Evolutionary conservation across 1,284 basidiomycete species (phyloP).

Genomic region (Rhodotorula glutinis): DNA sequence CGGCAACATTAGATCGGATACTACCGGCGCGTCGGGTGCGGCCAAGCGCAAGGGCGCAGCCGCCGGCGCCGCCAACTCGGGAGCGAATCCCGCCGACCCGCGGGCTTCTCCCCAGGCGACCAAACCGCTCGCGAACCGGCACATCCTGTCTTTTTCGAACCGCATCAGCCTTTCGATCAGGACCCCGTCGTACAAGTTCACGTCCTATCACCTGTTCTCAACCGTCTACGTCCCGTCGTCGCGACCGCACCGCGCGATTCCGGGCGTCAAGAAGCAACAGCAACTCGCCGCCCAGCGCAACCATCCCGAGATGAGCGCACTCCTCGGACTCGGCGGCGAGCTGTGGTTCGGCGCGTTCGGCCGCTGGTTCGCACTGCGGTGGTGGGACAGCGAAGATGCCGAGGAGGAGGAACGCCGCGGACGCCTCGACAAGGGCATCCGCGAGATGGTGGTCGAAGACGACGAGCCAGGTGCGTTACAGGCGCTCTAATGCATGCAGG

Average conservation of each 20-base stretch:
- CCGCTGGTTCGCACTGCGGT: conserved; percentile 39
- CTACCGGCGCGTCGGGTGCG: not conserved
- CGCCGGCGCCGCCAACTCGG: not conserved
- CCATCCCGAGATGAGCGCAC: conserved; percentile 22
- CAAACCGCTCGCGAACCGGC: conserved; percentile 4
- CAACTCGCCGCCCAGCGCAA: conserved; percentile 20
- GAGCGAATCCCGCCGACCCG: not conserved
- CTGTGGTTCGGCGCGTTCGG: conserved; percentile 42
- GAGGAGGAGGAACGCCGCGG: conserved; percentile 34
- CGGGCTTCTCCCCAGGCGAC: not conserved
- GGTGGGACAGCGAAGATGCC: conserved; percentile 28
- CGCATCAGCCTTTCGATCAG: conserved; percentile 85
- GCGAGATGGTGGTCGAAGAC: conserved; percentile 33
- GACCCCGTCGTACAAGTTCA: conserved; percentile 85
- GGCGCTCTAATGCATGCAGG: not conserved
- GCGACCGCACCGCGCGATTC: conserved; percentile 1
- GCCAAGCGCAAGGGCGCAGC: not conserved
- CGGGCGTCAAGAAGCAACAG: conserved; percentile 14
- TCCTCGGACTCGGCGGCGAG: conserved; percentile 18
- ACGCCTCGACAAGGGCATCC: conserved; percentile 30
- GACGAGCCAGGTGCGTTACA: conserved; percentile 26
- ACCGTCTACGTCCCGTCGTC: conserved; percentile 60
- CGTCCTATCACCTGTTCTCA: conserved; percentile 78
- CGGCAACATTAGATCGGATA: conserved; percentile 1
- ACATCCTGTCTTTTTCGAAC: conserved; percentile 64